These are phyloP conservation scores for Diplosphaera chodatii DNA, from an alignment of 139 green algal species.

Conservation along the genomic window DNA sequence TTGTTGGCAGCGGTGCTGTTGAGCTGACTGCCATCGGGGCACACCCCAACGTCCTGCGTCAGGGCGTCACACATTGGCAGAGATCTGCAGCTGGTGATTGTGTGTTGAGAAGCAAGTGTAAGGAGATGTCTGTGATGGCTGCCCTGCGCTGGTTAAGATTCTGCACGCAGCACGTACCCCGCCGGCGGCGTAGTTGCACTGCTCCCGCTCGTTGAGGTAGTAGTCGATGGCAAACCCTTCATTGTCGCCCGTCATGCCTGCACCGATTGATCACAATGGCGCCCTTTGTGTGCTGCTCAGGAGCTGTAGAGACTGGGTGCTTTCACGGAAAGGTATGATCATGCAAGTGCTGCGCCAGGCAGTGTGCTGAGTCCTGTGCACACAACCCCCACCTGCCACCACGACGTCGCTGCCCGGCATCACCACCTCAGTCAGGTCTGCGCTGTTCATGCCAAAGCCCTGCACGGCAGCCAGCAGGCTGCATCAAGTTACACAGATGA, in stretches of 20 bases:
- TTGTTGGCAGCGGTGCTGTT: neutral
- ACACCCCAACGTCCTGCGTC: slow-evolving; percentile 10
- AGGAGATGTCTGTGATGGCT: too few relatives aligned
- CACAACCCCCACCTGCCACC: neutral
- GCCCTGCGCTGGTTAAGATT: too few relatives aligned
- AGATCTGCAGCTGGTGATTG: too few relatives aligned
- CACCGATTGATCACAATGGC: neutral
- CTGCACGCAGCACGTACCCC: neutral
- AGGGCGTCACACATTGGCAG: neutral
- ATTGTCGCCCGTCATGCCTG: slow-evolving; percentile 2
- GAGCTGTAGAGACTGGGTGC: too few relatives aligned
- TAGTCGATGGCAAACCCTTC: slow-evolving; percentile 8
- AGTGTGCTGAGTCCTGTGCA: neutral
- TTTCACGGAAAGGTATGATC: too few relatives aligned
- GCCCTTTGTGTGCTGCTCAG: too few relatives aligned
- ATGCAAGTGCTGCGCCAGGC: too few relatives aligned
- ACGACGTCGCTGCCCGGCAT: slow-evolving; percentile 18
- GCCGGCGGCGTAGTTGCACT: slow-evolving; percentile 17
- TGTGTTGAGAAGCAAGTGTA: too few relatives aligned
- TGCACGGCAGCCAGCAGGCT: neutral
- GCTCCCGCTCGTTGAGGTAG: neutral
- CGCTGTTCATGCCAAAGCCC: slow-evolving; percentile 3
- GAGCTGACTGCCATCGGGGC: slow-evolving; percentile 7
- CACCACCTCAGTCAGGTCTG: neutral
- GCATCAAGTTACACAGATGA: too few relatives aligned